Evolutionary conservation across 768 basidiomycete genomes (phyloP).

Genomic region (Antrodiella citrinella): DNA sequence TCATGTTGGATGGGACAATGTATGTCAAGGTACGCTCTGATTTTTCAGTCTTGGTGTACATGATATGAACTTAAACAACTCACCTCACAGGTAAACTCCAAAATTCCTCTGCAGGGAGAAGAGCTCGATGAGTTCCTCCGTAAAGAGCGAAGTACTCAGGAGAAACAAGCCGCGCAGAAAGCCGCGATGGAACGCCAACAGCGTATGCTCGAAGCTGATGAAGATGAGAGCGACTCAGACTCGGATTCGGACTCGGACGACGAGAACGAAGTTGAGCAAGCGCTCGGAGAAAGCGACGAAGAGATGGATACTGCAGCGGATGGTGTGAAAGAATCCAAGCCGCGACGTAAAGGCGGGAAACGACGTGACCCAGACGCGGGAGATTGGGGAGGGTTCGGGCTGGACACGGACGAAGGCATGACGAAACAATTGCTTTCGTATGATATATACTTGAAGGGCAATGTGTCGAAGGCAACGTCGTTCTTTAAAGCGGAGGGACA

Average conservation of each 20-base stretch:
- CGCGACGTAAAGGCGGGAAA: slow-evolving; percentile 39
- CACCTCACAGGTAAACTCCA: slow-evolving; percentile 64
- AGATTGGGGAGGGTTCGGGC: slow-evolving; percentile 46
- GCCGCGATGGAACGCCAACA: slow-evolving; percentile 77
- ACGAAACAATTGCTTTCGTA: slow-evolving; percentile 76
- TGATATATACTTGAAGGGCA: slow-evolving; percentile 97
- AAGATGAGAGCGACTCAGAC: slow-evolving; percentile 78
- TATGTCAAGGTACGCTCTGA: slow-evolving; percentile 47
- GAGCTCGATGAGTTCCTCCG: slow-evolving; percentile 79
- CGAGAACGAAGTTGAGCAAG: slow-evolving; percentile 56
- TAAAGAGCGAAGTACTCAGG: slow-evolving; percentile 67
- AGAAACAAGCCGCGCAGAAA: slow-evolving; percentile 81
- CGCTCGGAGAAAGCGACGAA: slow-evolving; percentile 43
- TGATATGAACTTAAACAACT: background rate
- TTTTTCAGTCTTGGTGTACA: background rate
- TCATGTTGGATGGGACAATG: slow-evolving; percentile 72
- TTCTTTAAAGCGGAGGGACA: slow-evolving; percentile 80
- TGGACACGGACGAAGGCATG: slow-evolving; percentile 70
- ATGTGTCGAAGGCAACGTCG: slow-evolving; percentile 75
- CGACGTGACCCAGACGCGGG: slow-evolving; percentile 34
- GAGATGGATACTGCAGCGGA: slow-evolving; percentile 31
- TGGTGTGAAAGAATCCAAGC: slow-evolving; percentile 3
- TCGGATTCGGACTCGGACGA: slow-evolving; percentile 49
- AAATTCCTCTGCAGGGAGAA: slow-evolving; percentile 80
- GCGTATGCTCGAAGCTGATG: slow-evolving; percentile 90